Conservation (phyloP, 2,329 filamentous ascomycete genomes). For the Claviceps capensis region DNA sequence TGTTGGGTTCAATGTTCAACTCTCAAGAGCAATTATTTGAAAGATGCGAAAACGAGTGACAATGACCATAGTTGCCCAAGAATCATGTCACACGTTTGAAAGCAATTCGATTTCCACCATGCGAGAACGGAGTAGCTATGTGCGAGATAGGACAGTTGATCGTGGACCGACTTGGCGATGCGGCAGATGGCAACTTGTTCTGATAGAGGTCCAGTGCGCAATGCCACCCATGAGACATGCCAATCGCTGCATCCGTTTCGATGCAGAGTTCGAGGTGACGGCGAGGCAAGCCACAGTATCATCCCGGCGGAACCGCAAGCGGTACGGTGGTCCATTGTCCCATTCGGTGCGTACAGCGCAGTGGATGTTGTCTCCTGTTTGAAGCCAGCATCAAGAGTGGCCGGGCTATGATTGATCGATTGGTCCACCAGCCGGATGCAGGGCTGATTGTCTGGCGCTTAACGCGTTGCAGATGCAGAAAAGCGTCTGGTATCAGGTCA, state of each 20-base stretch:
- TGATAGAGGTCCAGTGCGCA: background rate
- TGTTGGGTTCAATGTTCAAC: background rate
- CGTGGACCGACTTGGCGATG: slow-evolving; percentile 1
- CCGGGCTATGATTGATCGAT: background rate
- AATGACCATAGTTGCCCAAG: too few species aligned
- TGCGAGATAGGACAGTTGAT: slow-evolving; percentile 3
- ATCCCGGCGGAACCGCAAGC: background rate
- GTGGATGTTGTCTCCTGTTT: background rate
- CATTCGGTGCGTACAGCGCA: background rate
- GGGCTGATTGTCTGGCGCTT: background rate
- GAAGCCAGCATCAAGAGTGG: background rate
- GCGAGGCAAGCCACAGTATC: background rate
- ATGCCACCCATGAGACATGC: background rate
- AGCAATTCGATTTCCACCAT: background rate
- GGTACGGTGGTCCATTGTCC: background rate
- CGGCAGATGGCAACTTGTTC: background rate
- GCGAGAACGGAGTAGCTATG: too few species aligned
- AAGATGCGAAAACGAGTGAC: too few species aligned
- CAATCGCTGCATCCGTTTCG: too few species aligned
- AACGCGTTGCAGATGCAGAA: background rate
- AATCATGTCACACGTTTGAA: too few species aligned
- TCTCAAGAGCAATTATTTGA: too few species aligned
- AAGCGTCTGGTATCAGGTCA: background rate
- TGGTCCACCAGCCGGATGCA: background rate
- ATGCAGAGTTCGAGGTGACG: background rate